These are phyloP conservation scores for Wallacemonas sp. DNA, from an alignment of 208 protist genomes.

Conservation along the genomic window DNA sequence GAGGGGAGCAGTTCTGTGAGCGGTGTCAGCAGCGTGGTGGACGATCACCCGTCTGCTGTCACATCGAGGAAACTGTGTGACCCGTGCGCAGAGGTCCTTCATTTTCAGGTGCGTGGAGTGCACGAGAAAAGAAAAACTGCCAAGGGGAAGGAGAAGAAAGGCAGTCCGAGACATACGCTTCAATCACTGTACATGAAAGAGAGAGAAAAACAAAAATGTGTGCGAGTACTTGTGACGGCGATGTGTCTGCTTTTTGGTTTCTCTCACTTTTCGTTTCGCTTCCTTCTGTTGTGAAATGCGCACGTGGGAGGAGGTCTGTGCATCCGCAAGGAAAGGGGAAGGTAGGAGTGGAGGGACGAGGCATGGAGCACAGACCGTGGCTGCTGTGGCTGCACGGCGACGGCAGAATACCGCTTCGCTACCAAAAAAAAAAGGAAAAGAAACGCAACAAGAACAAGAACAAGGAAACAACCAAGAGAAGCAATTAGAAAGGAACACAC, in stretches of 20 bases:
- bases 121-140: not conserved
- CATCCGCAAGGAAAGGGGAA: conserved; percentile 3
- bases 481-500: not conserved
- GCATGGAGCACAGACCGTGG: too few relatives aligned
- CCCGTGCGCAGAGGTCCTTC: too few relatives aligned
- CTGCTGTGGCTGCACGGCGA: too few relatives aligned
- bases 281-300: too few relatives aligned
- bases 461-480: not conserved
- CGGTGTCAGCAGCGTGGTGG: too few relatives aligned
- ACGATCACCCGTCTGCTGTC: too few relatives aligned
- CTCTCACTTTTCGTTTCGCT: conserved; percentile 6
- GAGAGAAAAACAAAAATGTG: conserved; percentile 12
- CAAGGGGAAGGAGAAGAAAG: not conserved
- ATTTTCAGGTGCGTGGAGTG: too few relatives aligned
- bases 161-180: not conserved
- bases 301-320: not conserved
- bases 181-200: not conserved
- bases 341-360: too few relatives aligned
- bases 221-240: not conserved
- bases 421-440: conserved; percentile 10
- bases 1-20: too few relatives aligned
- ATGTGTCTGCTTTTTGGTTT: not conserved
- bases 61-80: too few relatives aligned
- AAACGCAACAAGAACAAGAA: conserved; percentile 11
- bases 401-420: too few relatives aligned